Conservation (phyloP, 2,329 filamentous ascomycete species). For the Arachnopeziza araneosa region DNA sequence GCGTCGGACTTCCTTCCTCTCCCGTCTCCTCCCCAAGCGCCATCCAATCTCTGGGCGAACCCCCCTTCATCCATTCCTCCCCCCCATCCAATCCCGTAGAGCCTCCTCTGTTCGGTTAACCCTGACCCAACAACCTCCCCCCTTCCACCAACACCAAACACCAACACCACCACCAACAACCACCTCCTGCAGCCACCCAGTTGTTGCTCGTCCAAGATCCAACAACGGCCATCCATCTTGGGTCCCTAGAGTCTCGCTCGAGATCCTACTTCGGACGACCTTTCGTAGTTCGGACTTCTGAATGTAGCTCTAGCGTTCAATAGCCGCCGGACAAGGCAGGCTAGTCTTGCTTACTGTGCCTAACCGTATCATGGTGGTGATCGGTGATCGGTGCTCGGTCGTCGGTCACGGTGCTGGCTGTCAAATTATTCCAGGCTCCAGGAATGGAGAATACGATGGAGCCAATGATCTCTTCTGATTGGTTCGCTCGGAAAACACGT, state of each 20-base stretch:
- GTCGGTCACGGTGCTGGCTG: background rate
- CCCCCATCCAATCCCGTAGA: background rate
- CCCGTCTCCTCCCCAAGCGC: too few species aligned
- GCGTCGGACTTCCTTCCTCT: too few species aligned
- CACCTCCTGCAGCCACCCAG: background rate
- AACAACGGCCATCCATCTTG: background rate
- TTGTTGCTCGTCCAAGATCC: background rate
- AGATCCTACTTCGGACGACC: too few species aligned
- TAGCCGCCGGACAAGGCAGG: slow-evolving; percentile 4
- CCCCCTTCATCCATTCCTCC: background rate
- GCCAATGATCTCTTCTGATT: background rate
- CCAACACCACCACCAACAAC: background rate
- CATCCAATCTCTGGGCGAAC: background rate
- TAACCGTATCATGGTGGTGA: too few species aligned
- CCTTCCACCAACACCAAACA: too few species aligned
- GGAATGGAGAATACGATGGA: background rate
- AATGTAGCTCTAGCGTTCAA: slow-evolving; percentile 4
- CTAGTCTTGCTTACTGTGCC: background rate
- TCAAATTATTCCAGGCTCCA: background rate
- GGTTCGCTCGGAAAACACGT: background rate
- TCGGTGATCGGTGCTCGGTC: background rate
- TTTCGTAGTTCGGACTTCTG: background rate
- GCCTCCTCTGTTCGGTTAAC: background rate
- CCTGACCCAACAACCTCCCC: too few species aligned
- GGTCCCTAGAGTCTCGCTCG: too few species aligned